Conservation (phyloP, 2,329 filamentous ascomycete genomes). For the Pezicula radicicola region DNA sequence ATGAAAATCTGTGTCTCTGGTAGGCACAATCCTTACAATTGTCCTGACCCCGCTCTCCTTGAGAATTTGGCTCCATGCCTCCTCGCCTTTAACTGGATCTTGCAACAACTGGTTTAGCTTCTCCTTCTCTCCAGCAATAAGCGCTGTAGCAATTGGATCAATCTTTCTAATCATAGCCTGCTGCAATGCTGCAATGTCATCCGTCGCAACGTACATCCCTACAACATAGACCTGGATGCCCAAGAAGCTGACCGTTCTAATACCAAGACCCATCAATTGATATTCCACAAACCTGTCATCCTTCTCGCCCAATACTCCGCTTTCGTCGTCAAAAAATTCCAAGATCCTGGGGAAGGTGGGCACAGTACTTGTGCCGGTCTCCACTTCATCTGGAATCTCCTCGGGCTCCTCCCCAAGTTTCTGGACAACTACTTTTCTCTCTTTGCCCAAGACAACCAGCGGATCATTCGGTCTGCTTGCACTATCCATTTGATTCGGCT, state of each 20-base stretch:
- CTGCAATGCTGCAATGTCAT: constrained; percentile 80
- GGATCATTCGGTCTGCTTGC: constrained; percentile 19
- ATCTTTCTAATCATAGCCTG: constrained; percentile 71
- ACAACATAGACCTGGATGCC: constrained; percentile 92
- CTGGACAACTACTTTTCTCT: constrained; percentile 25
- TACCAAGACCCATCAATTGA: constrained; percentile 82
- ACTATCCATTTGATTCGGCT: constrained; percentile 17
- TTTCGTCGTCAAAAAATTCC: constrained; percentile 22
- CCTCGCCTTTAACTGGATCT: constrained; percentile 65
- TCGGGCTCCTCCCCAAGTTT: constrained; percentile 26
- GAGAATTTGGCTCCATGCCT: constrained; percentile 73
- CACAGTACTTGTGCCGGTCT: constrained; percentile 26
- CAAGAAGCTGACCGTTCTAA: constrained; percentile 86
- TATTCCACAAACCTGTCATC: constrained; percentile 58
- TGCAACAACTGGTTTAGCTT: constrained; percentile 66
- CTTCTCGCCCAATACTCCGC: constrained; percentile 2
- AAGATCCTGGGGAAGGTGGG: constrained; percentile 26
- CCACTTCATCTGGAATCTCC: constrained; percentile 35
- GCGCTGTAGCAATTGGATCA: constrained; percentile 74
- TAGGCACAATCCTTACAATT: constrained; percentile 79
- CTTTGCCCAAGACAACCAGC: constrained; percentile 22
- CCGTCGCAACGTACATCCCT: constrained; percentile 83
- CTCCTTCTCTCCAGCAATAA: constrained; percentile 80
- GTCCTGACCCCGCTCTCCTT: constrained; percentile 67
- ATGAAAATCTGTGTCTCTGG: constrained; percentile 90